Evolutionary conservation across 2,329 filamentous ascomycete genomes (phyloP).

Genomic region (Arthrobotrys pseudoclavata): DNA sequence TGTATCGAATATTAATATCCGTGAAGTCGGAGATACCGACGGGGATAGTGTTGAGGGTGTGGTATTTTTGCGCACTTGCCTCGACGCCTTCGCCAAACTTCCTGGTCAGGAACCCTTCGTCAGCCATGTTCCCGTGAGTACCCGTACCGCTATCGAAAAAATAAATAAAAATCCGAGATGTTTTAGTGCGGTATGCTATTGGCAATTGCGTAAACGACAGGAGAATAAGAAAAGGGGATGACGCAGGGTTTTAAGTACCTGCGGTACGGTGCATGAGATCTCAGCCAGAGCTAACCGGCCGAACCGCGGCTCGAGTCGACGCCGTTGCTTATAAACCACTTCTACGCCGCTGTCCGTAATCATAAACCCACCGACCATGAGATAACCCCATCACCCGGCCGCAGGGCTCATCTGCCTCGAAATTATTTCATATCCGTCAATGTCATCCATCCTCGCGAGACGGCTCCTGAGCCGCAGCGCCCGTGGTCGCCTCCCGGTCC

Average conservation of each 20-base stretch:
- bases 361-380: constrained; percentile 3
- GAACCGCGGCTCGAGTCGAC: constrained; percentile 30
- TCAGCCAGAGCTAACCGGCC: constrained; percentile 5
- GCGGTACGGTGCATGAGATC: background rate
- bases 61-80: constrained; percentile 43
- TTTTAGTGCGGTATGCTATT: background rate
- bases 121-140: constrained; percentile 20
- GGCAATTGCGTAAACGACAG: background rate
- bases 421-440: background rate
- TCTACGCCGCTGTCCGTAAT: background rate
- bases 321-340: constrained; percentile 46
- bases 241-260: constrained; percentile 13
- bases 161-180: background rate
- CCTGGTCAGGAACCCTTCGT: constrained; percentile 74
- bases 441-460: background rate
- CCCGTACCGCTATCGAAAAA: background rate
- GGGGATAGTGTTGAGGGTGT: constrained; percentile 34
- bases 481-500: background rate
- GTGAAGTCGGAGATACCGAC: background rate
- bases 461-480: background rate
- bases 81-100: constrained; percentile 82
- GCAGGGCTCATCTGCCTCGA: constrained; percentile 1
- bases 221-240: constrained; percentile 1
- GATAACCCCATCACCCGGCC: constrained; percentile 21
- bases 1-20: background rate